Conservation (phyloP, 495 filamentous ascomycete species). For the Xeromyces bisporus region DNA sequence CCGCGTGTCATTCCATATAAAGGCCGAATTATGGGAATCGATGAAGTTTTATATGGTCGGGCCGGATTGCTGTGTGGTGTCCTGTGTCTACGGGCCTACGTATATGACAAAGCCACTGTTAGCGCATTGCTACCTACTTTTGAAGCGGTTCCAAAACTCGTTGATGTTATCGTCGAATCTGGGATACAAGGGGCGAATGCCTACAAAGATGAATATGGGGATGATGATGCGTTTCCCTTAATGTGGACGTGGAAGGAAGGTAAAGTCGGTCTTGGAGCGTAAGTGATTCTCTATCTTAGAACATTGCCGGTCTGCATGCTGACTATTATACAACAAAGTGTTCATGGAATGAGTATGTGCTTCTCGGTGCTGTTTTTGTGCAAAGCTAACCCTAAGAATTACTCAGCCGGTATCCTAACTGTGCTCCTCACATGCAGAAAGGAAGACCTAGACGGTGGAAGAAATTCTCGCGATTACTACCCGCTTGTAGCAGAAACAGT, state of each 20-base stretch:
- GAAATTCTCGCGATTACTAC: slow-evolving; percentile 10
- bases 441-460: slow-evolving; percentile 10
- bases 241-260: slow-evolving; percentile 33
- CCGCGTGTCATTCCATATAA: slow-evolving; percentile 14
- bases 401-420: slow-evolving; percentile 26
- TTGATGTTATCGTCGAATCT: slow-evolving; percentile 19
- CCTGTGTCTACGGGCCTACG: slow-evolving; percentile 17
- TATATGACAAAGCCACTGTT: slow-evolving; percentile 6
- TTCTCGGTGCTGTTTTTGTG: not conserved
- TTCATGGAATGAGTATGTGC: slow-evolving; percentile 19
- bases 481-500: slow-evolving; percentile 23
- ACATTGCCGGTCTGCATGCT: too few relatives aligned
- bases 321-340: slow-evolving; percentile 4
- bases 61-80: slow-evolving; percentile 27
- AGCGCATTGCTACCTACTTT: slow-evolving; percentile 10
- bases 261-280: slow-evolving; percentile 26
- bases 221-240: slow-evolving; percentile 20
- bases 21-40: slow-evolving; percentile 18
- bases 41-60: slow-evolving; percentile 28
- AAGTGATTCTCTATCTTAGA: slow-evolving; percentile 4
- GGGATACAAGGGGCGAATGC: slow-evolving; percentile 18
- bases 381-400: not conserved
- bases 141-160: slow-evolving; percentile 12
- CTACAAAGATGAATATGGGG: slow-evolving; percentile 14
- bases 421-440: slow-evolving; percentile 22